phyloP scores from a whole-genome alignment of 345 rosid species.

The Microthlaspi erraticum region DNA sequence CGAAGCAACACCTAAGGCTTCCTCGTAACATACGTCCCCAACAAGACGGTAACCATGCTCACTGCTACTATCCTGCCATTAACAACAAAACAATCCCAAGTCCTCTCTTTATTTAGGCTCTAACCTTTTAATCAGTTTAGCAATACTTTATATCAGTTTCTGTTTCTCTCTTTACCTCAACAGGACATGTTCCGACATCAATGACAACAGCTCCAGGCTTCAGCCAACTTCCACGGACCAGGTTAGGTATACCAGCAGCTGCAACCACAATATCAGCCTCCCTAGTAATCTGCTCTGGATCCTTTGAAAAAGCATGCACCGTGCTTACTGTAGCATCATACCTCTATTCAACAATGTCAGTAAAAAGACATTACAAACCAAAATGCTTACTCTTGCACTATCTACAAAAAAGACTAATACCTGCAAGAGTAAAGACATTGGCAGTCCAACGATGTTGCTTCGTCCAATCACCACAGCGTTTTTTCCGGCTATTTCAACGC shows the following conservation, averaged over 20 bases:
- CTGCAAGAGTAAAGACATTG: slow-evolving; percentile 84
- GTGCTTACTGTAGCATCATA: slow-evolving; percentile 87
- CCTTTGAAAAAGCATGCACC: slow-evolving; percentile 71
- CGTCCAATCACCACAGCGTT: slow-evolving; percentile 86
- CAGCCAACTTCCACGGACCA: slow-evolving; percentile 83
- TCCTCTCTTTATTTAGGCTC: slow-evolving; percentile 10
- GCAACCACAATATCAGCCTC: slow-evolving; percentile 84
- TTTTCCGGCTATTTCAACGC: slow-evolving; percentile 74
- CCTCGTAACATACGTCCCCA: slow-evolving; percentile 89
- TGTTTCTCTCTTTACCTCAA: slow-evolving; percentile 73
- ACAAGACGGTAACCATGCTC: slow-evolving; percentile 76
- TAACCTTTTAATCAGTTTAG: slow-evolving; percentile 7
- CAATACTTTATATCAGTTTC: not conserved
- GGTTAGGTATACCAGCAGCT: slow-evolving; percentile 85
- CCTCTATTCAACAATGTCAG: slow-evolving; percentile 62
- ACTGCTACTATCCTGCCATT: slow-evolving; percentile 67
- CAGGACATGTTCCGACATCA: slow-evolving; percentile 84
- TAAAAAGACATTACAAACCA: slow-evolving; percentile 18
- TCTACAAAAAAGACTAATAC: slow-evolving; percentile 42
- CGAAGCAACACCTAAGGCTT: slow-evolving; percentile 74
- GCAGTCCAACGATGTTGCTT: slow-evolving; percentile 93
- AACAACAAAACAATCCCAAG: not conserved
- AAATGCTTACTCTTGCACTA: not conserved
- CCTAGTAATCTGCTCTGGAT: slow-evolving; percentile 67
- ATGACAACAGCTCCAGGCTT: slow-evolving; percentile 86